phyloP scores from a whole-genome alignment of 345 rosid species.

The Moringa oleifera region DNA sequence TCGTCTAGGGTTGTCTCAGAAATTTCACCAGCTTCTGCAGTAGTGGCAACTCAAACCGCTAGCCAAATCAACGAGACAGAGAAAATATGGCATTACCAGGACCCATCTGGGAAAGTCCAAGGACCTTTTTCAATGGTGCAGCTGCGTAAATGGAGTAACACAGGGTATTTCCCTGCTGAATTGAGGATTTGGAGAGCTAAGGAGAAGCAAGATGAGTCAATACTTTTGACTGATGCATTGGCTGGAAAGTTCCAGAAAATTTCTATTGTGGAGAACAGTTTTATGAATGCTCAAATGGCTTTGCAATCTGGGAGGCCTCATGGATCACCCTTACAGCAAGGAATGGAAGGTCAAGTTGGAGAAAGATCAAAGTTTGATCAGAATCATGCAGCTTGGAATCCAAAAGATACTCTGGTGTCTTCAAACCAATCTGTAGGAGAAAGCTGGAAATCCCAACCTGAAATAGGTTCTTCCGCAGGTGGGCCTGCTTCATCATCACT shows the following conservation, averaged over 20 bases:
- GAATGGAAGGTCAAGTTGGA: constrained; percentile 20
- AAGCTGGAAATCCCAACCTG: constrained; percentile 31
- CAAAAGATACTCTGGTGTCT: constrained; percentile 10
- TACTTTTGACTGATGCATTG: constrained; percentile 73
- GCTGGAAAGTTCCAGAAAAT: constrained; percentile 62
- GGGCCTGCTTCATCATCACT: constrained; percentile 36
- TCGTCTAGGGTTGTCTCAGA: constrained; percentile 41
- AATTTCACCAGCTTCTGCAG: constrained; percentile 28
- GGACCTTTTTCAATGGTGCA: constrained; percentile 95
- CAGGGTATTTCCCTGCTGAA: constrained; percentile 87
- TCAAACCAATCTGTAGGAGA: constrained; percentile 22
- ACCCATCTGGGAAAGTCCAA: constrained; percentile 93
- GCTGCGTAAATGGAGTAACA: constrained; percentile 90
- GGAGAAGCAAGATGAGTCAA: constrained; percentile 62
- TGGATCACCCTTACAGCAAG: constrained; percentile 24
- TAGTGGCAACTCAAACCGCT: constrained; percentile 31
- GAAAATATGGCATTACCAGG: constrained; percentile 89
- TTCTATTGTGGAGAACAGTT: constrained; percentile 27
- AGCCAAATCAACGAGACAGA: constrained; percentile 65
- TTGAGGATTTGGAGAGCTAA: constrained; percentile 73
- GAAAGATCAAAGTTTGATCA: constrained; percentile 31
- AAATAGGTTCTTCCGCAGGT: constrained; percentile 22
- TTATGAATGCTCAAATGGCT: constrained; percentile 33
- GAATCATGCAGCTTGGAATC: constrained; percentile 23
- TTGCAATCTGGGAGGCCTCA: constrained; percentile 24